A percentile compares a stretch with the other conserved stretches of the same genome.
Evolutionary conservation across 2,329 filamentous ascomycete species (phyloP).

Genomic region (Exophiala alcalophila): DNA sequence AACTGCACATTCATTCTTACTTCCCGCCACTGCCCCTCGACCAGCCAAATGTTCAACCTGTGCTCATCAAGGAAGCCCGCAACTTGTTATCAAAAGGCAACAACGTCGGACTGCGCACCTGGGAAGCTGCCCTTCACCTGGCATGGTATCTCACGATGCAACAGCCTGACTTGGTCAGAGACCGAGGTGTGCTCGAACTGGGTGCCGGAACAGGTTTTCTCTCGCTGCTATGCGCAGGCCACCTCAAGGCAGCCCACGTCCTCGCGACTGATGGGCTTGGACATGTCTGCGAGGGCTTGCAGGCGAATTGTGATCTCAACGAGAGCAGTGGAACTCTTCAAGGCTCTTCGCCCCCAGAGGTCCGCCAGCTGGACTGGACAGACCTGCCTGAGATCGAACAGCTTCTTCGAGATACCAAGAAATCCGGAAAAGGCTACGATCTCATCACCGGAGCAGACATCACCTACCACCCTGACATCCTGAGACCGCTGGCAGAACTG

Average conservation of each 20-base stretch:
- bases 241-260: constrained; percentile 53
- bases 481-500: constrained; percentile 25
- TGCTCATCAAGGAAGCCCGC: constrained; percentile 29
- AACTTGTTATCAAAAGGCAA: constrained; percentile 36
- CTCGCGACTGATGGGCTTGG: constrained; percentile 62
- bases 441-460: constrained; percentile 29
- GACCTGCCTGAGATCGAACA: constrained; percentile 22
- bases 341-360: constrained; percentile 4
- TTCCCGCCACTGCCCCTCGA: constrained; percentile 23
- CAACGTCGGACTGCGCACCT: constrained; percentile 66
- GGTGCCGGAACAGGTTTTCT: constrained; percentile 67
- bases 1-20: constrained; percentile 37
- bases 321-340: constrained; percentile 14
- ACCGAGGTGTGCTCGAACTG: constrained; percentile 60
- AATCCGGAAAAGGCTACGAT: constrained; percentile 12
- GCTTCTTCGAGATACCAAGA: constrained; percentile 10
- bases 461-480: constrained; percentile 30
- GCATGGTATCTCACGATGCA: constrained; percentile 55
- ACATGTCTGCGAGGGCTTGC: constrained; percentile 40
- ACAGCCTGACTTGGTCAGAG: constrained; percentile 47
- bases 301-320: constrained; percentile 39
- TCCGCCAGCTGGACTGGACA: constrained; percentile 27
- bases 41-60: constrained; percentile 12
- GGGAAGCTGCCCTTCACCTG: constrained; percentile 66
- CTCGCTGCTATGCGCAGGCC: constrained; percentile 60